phyloP scores from a whole-genome alignment of 371 early-diverging fungal species.

The Mucor racemosus region DNA sequence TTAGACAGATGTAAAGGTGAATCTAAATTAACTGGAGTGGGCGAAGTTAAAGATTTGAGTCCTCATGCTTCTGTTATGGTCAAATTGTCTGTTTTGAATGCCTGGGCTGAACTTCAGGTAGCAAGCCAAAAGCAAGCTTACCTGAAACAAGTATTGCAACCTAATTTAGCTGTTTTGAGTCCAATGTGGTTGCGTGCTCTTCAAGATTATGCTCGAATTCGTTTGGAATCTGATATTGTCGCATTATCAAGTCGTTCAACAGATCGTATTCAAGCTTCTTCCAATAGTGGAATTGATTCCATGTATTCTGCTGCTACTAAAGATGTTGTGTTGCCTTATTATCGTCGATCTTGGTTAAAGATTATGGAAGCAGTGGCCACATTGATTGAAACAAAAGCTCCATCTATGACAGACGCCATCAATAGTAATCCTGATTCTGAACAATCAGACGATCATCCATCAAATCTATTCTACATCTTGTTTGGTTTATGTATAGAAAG shows the following conservation, averaged over 20 bases:
- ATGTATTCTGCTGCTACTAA: slow-evolving; percentile 58
- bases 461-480: slow-evolving; percentile 59
- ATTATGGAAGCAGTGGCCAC: slow-evolving; percentile 63
- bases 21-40: slow-evolving; percentile 57
- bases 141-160: slow-evolving; percentile 66
- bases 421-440: slow-evolving; percentile 41
- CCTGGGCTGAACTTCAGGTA: slow-evolving; percentile 84
- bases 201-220: slow-evolving; percentile 63
- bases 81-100: slow-evolving; percentile 75
- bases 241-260: slow-evolving; percentile 47
- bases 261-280: slow-evolving; percentile 49
- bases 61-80: slow-evolving; percentile 83
- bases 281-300: slow-evolving; percentile 50
- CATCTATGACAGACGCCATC: slow-evolving; percentile 53
- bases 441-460: slow-evolving; percentile 33
- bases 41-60: slow-evolving; percentile 62
- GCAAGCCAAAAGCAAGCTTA: slow-evolving; percentile 64
- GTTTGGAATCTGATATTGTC: slow-evolving; percentile 60
- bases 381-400: slow-evolving; percentile 44
- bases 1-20: slow-evolving; percentile 76
- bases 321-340: slow-evolving; percentile 65
- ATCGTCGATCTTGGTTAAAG: slow-evolving; percentile 59
- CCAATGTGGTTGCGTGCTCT: slow-evolving; percentile 64
- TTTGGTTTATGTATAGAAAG: slow-evolving; percentile 72
- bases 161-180: slow-evolving; percentile 62